Conservation (phyloP, 192 early-diverging fungal genomes). For the Coemansia sp. region DNA sequence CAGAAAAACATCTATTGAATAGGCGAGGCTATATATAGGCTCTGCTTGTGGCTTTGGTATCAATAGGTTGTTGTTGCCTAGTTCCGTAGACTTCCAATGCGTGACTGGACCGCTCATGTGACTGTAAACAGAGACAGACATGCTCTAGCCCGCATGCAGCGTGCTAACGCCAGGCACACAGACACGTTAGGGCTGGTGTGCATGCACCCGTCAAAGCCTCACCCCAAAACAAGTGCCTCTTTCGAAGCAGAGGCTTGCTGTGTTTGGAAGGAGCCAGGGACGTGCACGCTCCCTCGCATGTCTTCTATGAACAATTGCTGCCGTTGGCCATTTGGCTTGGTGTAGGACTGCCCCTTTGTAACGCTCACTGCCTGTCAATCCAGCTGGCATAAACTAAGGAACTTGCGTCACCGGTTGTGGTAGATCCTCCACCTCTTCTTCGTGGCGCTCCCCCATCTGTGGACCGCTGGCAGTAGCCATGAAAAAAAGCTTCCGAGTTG, state of each 20-base stretch:
- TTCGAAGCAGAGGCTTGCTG: background rate
- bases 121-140: background rate
- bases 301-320: constrained; percentile 2
- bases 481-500: constrained; percentile 3
- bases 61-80: background rate
- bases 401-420: background rate
- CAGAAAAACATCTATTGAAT: background rate
- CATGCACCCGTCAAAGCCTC: background rate
- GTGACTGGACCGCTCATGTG: constrained; percentile 1
- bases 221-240: background rate
- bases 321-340: background rate
- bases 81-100: background rate
- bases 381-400: background rate
- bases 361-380: background rate
- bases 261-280: background rate
- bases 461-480: background rate
- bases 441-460: background rate
- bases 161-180: background rate
- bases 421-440: constrained; percentile 1
- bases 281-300: constrained; percentile 1
- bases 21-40: background rate
- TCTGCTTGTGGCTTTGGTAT: background rate
- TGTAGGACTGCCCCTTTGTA: background rate
- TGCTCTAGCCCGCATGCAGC: background rate
- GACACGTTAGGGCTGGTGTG: constrained; percentile 3